Base-by-base conservation (phyloP, 371 early-diverging fungal genomes). In the Mortierella sp. region DNA sequence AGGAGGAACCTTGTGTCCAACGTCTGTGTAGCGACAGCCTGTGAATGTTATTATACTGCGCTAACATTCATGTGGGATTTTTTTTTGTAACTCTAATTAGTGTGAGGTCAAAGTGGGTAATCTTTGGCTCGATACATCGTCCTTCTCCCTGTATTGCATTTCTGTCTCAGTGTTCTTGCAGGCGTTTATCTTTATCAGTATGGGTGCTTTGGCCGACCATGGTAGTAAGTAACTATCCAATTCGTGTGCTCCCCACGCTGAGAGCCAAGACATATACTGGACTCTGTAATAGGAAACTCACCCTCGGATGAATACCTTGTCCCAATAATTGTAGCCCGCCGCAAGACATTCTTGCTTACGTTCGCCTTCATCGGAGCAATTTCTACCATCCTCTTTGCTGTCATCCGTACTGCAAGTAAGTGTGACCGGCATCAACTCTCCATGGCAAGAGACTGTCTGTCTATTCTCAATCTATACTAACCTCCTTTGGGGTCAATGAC, bases 191-290 rank as follows among this genome's bases (percentile, higher is more conserved):
- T 86, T 89, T 68, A 86, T 90, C 62, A 77, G 82, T 29, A 72
- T 89, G 47, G 88, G 90, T 9, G 85, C 89, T 0, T 59, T 89
- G 15, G 90, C 90, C 23, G 92, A 91, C 68, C 88, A 89, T 64
- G 86, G 87, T 57, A 72, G 81, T 75, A 72, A 59, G 81, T 71
- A 12, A 11, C 26, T 30, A 50, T 30, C n/a, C n/a, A n/a, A n/a
- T n/a, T n/a, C n/a, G n/a, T n/a, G n/a, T n/a, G n/a, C n/a, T n/a
- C n/a, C n/a, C n/a, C n/a, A n/a, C n/a, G n/a, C n/a, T n/a, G n/a
- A n/a, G n/a, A n/a, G n/a, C n/a, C n/a, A n/a, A n/a, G n/a, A n/a
- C n/a, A n/a, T n/a, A n/a, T n/a, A n/a, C n/a, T n/a, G n/a, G n/a
- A n/a, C n/a, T n/a, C n/a, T n/a, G n/a, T n/a, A n/a, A n/a, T n/a